Evolutionary conservation across 2,329 filamentous ascomycete species (phyloP).

Genomic region (Claviceps capensis): DNA sequence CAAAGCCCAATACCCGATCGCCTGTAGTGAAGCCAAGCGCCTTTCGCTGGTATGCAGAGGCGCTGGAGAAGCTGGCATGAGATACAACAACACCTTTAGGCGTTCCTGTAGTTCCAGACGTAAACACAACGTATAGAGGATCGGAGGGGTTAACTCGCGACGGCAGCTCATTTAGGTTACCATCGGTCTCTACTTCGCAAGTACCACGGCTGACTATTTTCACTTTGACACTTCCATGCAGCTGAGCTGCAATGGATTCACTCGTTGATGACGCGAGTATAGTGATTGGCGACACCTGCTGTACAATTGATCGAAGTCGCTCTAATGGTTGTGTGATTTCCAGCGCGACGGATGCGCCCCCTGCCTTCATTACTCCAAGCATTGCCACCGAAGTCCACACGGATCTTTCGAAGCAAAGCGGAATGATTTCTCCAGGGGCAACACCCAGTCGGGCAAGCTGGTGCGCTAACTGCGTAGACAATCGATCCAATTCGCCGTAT

Average conservation of each 20-base stretch:
- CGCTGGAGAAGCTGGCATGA: neutral
- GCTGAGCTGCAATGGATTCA: neutral
- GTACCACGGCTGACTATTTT: neutral
- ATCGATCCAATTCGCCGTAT: constrained; percentile 29
- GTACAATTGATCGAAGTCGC: constrained; percentile 29
- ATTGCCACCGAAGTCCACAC: constrained; percentile 31
- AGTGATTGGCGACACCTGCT: constrained; percentile 16
- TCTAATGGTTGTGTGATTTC: constrained; percentile 33
- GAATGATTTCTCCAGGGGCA: constrained; percentile 26
- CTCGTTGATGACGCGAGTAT: neutral
- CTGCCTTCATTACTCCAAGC: constrained; percentile 34
- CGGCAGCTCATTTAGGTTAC: neutral
- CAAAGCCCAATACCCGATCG: constrained; percentile 18
- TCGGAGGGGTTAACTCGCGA: neutral
- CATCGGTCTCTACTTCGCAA: neutral
- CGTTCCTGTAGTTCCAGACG: neutral
- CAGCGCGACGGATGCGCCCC: constrained; percentile 31
- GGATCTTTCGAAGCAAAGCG: constrained; percentile 37
- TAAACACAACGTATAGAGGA: neutral
- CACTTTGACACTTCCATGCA: neutral
- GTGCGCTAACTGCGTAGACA: constrained; percentile 27
- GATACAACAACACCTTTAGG: neutral
- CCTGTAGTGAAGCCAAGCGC: constrained; percentile 11
- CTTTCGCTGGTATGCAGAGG: constrained; percentile 15
- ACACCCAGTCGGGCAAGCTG: constrained; percentile 25